A percentile compares a stretch with the other conserved stretches of the same genome.
phyloP scores from a whole-genome alignment of 495 filamentous ascomycete species.

The Chaetomidium leptoderma region DNA sequence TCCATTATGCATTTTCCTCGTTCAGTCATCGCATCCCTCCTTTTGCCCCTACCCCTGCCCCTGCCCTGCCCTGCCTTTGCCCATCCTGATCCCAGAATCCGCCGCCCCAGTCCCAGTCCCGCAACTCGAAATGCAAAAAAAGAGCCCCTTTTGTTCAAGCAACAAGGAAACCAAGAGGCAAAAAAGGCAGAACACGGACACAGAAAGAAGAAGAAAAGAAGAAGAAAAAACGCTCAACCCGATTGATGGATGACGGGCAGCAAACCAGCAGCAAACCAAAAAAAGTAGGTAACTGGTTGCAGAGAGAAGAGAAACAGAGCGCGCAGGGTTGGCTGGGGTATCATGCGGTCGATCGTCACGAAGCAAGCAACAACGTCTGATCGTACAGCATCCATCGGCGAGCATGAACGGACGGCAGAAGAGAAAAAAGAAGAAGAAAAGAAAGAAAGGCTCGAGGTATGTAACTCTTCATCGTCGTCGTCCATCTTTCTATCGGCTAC shows the following conservation, averaged over 20 bases:
- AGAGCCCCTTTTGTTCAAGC: no score
- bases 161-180: not conserved
- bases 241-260: not conserved
- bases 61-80: not conserved
- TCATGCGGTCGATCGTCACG: conserved; percentile 16
- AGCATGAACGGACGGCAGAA: not conserved
- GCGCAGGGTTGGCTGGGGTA: conserved; percentile 12
- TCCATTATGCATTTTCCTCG: no score
- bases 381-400: conserved; percentile 26
- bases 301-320: not conserved
- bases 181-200: no score
- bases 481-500: conserved; percentile 2
- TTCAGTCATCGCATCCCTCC: no score
- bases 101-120: not conserved
- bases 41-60: no score
- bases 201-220: no score
- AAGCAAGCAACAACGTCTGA: conserved; percentile 26
- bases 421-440: not conserved
- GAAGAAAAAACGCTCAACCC: not conserved
- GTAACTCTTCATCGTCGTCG: conserved; percentile 2
- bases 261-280: not conserved
- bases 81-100: not conserved
- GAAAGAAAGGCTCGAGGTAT: not conserved
- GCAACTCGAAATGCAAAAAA: not conserved
- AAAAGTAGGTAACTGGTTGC: not conserved